phyloP scores from a whole-genome alignment of 2,329 filamentous ascomycete species.

The Didymella sp. region DNA sequence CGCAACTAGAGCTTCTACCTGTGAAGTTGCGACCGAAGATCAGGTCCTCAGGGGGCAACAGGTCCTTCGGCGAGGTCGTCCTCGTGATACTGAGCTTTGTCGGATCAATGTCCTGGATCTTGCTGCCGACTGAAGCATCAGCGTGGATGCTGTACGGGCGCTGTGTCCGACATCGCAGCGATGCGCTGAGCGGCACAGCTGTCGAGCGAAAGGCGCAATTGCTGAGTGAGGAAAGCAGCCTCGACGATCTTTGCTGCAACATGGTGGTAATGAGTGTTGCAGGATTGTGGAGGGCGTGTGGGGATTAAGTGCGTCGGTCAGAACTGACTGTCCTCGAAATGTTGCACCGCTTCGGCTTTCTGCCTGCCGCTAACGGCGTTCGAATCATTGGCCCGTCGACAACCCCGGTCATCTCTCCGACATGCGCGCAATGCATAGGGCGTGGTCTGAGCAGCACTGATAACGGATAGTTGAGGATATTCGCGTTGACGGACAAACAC shows the following conservation, averaged over 20 bases:
- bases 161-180: constrained; percentile 55
- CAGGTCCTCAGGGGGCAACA: constrained; percentile 78
- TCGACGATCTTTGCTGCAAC: constrained; percentile 47
- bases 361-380: constrained; percentile 19
- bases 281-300: constrained; percentile 22
- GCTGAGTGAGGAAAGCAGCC: constrained; percentile 44
- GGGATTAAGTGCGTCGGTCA: constrained; percentile 21
- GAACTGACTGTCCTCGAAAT: constrained; percentile 23
- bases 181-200: constrained; percentile 47
- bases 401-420: constrained; percentile 5
- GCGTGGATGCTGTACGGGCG: constrained; percentile 59
- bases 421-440: constrained; percentile 18
- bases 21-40: constrained; percentile 93
- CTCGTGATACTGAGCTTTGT: constrained; percentile 76
- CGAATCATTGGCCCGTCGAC: constrained; percentile 7
- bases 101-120: constrained; percentile 75
- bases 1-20: constrained; percentile 59
- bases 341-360: constrained; percentile 33
- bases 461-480: constrained; percentile 40
- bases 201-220: constrained; percentile 37
- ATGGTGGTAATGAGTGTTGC: constrained; percentile 35
- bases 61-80: constrained; percentile 75
- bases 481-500: constrained; percentile 16
- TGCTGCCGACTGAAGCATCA: constrained; percentile 56
- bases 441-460: constrained; percentile 17